A percentile compares a stretch with the other conserved stretches of the same genome.
These are phyloP conservation scores for Ormosia emarginata DNA, from an alignment of 306 rosid genomes.

Conservation along the genomic window DNA sequence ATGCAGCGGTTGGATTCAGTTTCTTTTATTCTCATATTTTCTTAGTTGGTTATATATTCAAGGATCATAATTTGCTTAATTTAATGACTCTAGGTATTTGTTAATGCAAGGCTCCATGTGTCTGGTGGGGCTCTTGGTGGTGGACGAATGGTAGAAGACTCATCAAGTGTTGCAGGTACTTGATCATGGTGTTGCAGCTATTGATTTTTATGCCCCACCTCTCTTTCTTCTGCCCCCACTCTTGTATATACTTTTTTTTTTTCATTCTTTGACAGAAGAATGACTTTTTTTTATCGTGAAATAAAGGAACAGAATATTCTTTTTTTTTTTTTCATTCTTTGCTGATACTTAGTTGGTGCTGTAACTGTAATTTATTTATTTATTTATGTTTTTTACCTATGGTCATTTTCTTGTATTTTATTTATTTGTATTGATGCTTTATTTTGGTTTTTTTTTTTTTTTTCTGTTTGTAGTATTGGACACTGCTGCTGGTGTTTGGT, in stretches of 20 bases:
- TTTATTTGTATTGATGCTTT: constrained; percentile 14
- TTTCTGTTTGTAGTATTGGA: constrained; percentile 69
- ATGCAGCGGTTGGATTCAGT: constrained; percentile 88
- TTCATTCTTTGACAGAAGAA: neutral
- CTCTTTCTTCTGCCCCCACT: neutral
- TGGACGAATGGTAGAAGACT: constrained; percentile 99
- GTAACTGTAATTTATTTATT: neutral
- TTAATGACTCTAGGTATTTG: constrained; percentile 73
- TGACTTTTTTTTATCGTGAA: neutral
- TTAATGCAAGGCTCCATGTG: constrained; percentile 97
- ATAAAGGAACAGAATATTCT: neutral
- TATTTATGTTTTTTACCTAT: neutral
- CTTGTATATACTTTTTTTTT: neutral
- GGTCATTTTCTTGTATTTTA: neutral
- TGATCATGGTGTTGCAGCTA: constrained; percentile 16
- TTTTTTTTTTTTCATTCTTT: neutral
- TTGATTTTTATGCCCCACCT: neutral
- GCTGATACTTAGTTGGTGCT: neutral
- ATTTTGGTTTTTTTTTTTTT: constrained; percentile 24
- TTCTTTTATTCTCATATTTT: neutral
- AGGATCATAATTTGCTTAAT: constrained; percentile 32
- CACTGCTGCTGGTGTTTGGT: constrained; percentile 99
- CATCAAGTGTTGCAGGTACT: constrained; percentile 98
- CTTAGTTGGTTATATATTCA: constrained; percentile 13
- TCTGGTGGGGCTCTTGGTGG: constrained; percentile 99